Base-by-base conservation (phyloP, 768 basidiomycete species). In the Neoboletus subvelutipes region DNA sequence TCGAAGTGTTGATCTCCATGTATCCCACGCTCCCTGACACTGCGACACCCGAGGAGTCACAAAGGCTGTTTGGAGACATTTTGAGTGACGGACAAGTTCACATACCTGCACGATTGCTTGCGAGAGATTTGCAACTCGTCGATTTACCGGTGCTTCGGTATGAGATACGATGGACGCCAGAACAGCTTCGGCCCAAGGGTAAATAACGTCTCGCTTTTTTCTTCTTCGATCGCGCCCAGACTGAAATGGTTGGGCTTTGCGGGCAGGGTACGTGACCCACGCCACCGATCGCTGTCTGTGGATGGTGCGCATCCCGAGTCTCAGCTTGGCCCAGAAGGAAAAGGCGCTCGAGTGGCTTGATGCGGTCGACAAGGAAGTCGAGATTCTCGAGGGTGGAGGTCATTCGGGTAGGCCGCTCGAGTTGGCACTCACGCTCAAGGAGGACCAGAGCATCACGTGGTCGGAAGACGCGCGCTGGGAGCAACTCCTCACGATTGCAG, bases 131-230 rank as follows among this genome's bases (percentile, higher is more conserved):
- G 58, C 67, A 74, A 6, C 67, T 69, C 2, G 77, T 74, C 9
- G 80, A 74, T 1, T 87, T 85, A 65, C 87, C 88, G 0, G 78
- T 87, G 1, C 70, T 90, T 56, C 76, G 88, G 52, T 92, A 91
- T 64, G 75, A 80, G 60, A 86, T 92, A 41, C 73, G 79, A 34
- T 89, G 85, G 85, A 80, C 82, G 0, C 86, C 88, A 0, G 83
- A 86, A 64, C 79, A 84, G 54, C 62, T 75, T 40, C 79, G 83
- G 5, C 74, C 31, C 4, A 71, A 77, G 57, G 87, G 87, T 83
- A 62, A 54, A 76, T 28, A 8, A n/a, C 20, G 2, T 33, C 34
- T 8, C 6, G n/a, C n/a, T n/a, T 43, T 24, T 34, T 17, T 20
- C n/a, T 17, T 31, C 13, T 22, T 55, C n/a, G 6, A 18, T 12